A percentile compares a stretch with the other conserved stretches of the same genome.
These are phyloP conservation scores for Podospora australis DNA, from an alignment of 495 filamentous ascomycete genomes.

Conservation along the genomic window DNA sequence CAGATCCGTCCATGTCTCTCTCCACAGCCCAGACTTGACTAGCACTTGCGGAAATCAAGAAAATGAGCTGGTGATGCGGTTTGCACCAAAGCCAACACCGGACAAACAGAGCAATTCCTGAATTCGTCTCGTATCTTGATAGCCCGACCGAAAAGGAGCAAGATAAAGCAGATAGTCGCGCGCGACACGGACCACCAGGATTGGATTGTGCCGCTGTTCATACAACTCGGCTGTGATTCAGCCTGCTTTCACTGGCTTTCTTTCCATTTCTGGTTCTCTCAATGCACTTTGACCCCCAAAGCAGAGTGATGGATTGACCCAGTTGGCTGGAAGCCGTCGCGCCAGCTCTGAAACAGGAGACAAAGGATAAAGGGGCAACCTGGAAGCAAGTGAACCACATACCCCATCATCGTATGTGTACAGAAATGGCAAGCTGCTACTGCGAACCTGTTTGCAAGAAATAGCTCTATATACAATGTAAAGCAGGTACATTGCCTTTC, in stretches of 20 bases:
- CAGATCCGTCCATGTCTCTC: too few species aligned
- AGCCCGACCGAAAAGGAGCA: background rate
- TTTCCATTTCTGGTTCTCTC: constrained; percentile 5
- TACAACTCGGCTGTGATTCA: constrained; percentile 12
- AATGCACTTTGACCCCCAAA: constrained; percentile 13
- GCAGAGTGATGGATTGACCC: constrained; percentile 1
- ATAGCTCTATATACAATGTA: constrained; percentile 10
- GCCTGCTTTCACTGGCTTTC: constrained; percentile 10
- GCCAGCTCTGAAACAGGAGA: constrained; percentile 28
- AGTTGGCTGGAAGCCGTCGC: constrained; percentile 15
- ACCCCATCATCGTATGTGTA: too few species aligned
- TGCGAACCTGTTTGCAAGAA: too few species aligned
- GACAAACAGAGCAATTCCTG: too few species aligned
- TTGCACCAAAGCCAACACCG: too few species aligned
- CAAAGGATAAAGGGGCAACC: constrained; percentile 4
- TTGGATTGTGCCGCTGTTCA: constrained; percentile 23
- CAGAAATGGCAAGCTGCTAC: too few species aligned
- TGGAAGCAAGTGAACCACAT: too few species aligned
- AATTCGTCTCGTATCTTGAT: too few species aligned
- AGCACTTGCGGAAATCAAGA: too few species aligned
- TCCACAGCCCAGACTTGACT: too few species aligned
- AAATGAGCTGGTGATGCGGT: too few species aligned
- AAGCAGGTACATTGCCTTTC: background rate
- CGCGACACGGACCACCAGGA: constrained; percentile 17
- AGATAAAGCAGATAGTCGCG: constrained; percentile 19